These are phyloP conservation scores for Westerdykella ornata DNA, from an alignment of 2,329 filamentous ascomycete species.

Conservation along the genomic window DNA sequence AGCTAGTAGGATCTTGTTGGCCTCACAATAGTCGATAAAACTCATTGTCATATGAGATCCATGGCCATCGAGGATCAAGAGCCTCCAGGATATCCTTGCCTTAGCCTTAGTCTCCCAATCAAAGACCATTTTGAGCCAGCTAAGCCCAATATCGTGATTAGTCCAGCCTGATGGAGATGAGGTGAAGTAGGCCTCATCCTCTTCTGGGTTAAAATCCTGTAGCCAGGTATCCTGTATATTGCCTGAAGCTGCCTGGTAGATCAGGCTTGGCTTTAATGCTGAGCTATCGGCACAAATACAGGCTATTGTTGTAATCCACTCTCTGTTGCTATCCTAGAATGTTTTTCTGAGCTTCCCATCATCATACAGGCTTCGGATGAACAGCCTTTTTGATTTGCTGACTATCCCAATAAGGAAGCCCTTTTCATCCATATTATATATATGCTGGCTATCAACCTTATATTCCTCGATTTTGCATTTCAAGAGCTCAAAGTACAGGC, in stretches of 20 bases:
- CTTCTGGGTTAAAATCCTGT: slow-evolving; percentile 3
- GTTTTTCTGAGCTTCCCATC: not conserved
- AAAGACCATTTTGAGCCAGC: slow-evolving; percentile 7
- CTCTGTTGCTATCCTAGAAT: slow-evolving; percentile 1
- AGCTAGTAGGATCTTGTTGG: slow-evolving; percentile 6
- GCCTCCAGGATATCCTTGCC: slow-evolving; percentile 3
- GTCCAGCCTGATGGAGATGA: slow-evolving; percentile 11
- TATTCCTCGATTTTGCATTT: not conserved
- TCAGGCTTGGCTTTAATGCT: slow-evolving; percentile 5
- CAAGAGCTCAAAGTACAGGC: slow-evolving; percentile 10
- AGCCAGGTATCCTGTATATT: slow-evolving; percentile 6
- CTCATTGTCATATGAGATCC: slow-evolving; percentile 8
- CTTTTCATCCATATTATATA: slow-evolving; percentile 1
- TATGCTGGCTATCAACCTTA: not conserved
- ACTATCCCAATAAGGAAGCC: slow-evolving; percentile 2
- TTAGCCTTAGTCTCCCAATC: slow-evolving; percentile 4
- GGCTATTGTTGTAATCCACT: slow-evolving; percentile 2
- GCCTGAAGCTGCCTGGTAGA: slow-evolving; percentile 5
- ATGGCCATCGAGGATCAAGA: slow-evolving; percentile 12
- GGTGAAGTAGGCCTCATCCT: slow-evolving; percentile 1
- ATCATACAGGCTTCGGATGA: not conserved
- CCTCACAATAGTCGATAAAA: slow-evolving; percentile 12
- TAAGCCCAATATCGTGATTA: slow-evolving; percentile 7
- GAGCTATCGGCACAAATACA: slow-evolving; percentile 2
- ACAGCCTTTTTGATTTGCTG: slow-evolving; percentile 6